These are phyloP conservation scores for Pleurozium schreberi DNA, from an alignment of 225 moss, liverwort and hornwort species.

Conservation along the genomic window DNA sequence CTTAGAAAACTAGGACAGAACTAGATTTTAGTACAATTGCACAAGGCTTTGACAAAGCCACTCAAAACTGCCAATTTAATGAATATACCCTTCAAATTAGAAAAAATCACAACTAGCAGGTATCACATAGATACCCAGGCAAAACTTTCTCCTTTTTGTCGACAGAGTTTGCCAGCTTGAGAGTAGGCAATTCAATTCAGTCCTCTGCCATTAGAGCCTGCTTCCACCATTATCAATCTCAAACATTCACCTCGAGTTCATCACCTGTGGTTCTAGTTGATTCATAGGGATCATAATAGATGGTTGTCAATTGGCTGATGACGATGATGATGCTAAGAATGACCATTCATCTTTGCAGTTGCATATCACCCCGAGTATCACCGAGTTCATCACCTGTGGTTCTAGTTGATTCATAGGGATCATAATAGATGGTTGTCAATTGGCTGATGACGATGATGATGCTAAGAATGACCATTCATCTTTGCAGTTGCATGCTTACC, in stretches of 20 bases:
- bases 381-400: too few relatives aligned
- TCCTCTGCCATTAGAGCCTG: neutral
- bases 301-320: slow-evolving; percentile 1
- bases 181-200: neutral
- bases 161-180: neutral
- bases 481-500: slow-evolving; percentile 18
- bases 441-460: slow-evolving; percentile 6
- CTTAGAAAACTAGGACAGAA: neutral
- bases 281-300: neutral
- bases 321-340: slow-evolving; percentile 10
- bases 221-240: neutral
- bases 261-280: slow-evolving; percentile 1
- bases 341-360: slow-evolving; percentile 7
- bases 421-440: neutral
- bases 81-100: neutral
- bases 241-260: neutral
- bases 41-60: neutral
- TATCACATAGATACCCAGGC: slow-evolving; percentile 1
- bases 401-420: too few relatives aligned
- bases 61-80: neutral
- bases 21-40: neutral
- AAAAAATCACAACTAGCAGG: neutral
- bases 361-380: too few relatives aligned
- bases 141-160: neutral
- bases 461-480: slow-evolving; percentile 14